Evolutionary conservation across 2,329 filamentous ascomycete genomes (phyloP), one percentile per base, ranked within the genome.

Genomic region (Rhynchosporium graminicola): DNA sequence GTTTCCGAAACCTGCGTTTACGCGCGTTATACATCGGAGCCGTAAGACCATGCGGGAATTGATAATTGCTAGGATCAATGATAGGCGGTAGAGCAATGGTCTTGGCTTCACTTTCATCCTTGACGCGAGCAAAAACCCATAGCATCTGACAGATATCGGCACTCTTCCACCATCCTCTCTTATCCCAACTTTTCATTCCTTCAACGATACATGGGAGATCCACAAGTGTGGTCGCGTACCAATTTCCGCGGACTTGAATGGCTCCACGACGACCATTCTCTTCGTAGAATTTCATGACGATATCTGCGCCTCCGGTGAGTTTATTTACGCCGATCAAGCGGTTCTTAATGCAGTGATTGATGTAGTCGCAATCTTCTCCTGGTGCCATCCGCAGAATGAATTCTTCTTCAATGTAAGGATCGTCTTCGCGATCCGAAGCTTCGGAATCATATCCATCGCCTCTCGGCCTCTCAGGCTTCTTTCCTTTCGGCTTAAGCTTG

Each of bases 391-490:
- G 90, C 65, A 99, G 76, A 8, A 99, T 82, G 68, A 98, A 91
- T 67, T 96, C 89, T 72, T 94, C 90, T 76, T 98, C 94, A 64
- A 96, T 91, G 0, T 89, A 83, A 0, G 95, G 95, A 72, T 99
- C 95, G 9, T 80, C 77, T 75, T 99, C 95, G 13, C 88, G 86
- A 73, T 98, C 95, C 60, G 92, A 95, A 12, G 93, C 92, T 76
- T 98, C 95, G 3, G 93, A 97, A 74, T 99, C 95, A 76, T 98
- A 99, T 7, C 94, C 95, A 61, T 96, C 92, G 57, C 95, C 95
- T 1, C 86, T 84, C 4, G 87, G 87, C 66, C 91, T 84, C 38
- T 83, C 80, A 6, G 90, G 88, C 1, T 85, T 81, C 66, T 86
- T 83, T n/a, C 88, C 88, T 69, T 87, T 86, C 55, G 85, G 80